Evolutionary conservation across 2,329 filamentous ascomycete species (phyloP).

Genomic region (Pseudocercospora vitis): DNA sequence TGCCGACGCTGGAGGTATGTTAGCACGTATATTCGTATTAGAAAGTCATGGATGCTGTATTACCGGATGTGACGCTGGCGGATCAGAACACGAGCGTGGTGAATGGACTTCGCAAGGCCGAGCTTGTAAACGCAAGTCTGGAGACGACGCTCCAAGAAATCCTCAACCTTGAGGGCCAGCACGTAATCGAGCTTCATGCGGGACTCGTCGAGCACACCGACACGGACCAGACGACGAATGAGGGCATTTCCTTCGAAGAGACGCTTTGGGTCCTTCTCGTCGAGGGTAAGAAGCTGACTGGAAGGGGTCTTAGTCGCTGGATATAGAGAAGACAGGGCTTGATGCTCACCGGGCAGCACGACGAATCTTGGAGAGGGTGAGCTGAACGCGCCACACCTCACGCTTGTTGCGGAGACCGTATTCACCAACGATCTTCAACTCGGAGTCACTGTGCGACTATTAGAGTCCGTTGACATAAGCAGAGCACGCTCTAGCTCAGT

Average conservation of each 20-base stretch:
- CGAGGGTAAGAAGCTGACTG: conserved; percentile 99
- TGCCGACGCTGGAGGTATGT: conserved; percentile 70
- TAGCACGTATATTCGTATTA: conserved; percentile 20
- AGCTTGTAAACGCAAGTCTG: conserved; percentile 99
- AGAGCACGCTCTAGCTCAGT: conserved; percentile 99
- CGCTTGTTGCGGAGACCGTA: conserved; percentile 99
- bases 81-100: conserved; percentile 99
- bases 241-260: conserved; percentile 99
- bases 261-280: conserved; percentile 99
- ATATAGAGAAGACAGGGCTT: conserved; percentile 16
- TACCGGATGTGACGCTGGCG: conserved; percentile 96
- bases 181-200: conserved; percentile 99
- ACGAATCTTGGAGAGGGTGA: conserved; percentile 99
- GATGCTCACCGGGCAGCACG: conserved; percentile 90
- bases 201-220: conserved; percentile 99
- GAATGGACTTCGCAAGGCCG: conserved; percentile 99
- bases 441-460: conserved; percentile 80
- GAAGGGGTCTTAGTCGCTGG: conserved; percentile 24
- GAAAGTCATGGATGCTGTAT: conserved; percentile 25
- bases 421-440: conserved; percentile 99
- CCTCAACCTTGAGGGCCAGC: conserved; percentile 96
- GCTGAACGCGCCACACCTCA: conserved; percentile 99
- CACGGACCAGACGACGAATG: conserved; percentile 99
- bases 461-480: conserved; percentile 86
- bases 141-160: conserved; percentile 99